phyloP scores from a whole-genome alignment of 2,329 filamentous ascomycete genomes.

The Biscogniauxia marginata region DNA sequence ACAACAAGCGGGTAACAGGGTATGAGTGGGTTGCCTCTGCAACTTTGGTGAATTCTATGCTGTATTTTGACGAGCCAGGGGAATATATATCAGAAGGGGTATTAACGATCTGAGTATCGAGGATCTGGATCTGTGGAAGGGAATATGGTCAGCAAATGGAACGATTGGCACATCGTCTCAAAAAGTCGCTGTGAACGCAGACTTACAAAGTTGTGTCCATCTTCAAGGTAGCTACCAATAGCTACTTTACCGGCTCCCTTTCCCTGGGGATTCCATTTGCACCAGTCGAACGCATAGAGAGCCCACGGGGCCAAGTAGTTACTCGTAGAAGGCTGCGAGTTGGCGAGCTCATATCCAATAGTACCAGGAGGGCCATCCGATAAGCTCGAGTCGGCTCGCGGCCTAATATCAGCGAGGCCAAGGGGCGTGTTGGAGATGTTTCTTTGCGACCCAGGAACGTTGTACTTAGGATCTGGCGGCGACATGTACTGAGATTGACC shows the following conservation, averaged over 20 bases:
- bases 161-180: not conserved
- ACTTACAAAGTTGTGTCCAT: conserved; percentile 94
- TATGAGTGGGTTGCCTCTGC: conserved; percentile 98
- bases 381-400: conserved; percentile 77
- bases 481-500: conserved; percentile 64
- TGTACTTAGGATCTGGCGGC: conserved; percentile 55
- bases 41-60: conserved; percentile 86
- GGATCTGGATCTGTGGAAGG: conserved; percentile 80
- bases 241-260: conserved; percentile 88
- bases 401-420: conserved; percentile 87
- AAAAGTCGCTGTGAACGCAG: not conserved
- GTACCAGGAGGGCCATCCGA: conserved; percentile 67
- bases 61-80: conserved; percentile 70
- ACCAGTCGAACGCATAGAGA: conserved; percentile 97
- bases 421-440: conserved; percentile 80
- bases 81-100: conserved; percentile 67
- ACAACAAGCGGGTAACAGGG: conserved; percentile 89
- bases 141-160: conserved; percentile 11
- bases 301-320: conserved; percentile 95
- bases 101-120: conserved; percentile 78
- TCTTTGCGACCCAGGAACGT: conserved; percentile 56
- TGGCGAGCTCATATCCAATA: conserved; percentile 64
- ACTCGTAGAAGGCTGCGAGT: conserved; percentile 70
- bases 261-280: conserved; percentile 87
- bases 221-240: conserved; percentile 93